Evolutionary conservation across 352 stramenopile species (phyloP).

Genomic region (Aphanomyces euteiches): DNA sequence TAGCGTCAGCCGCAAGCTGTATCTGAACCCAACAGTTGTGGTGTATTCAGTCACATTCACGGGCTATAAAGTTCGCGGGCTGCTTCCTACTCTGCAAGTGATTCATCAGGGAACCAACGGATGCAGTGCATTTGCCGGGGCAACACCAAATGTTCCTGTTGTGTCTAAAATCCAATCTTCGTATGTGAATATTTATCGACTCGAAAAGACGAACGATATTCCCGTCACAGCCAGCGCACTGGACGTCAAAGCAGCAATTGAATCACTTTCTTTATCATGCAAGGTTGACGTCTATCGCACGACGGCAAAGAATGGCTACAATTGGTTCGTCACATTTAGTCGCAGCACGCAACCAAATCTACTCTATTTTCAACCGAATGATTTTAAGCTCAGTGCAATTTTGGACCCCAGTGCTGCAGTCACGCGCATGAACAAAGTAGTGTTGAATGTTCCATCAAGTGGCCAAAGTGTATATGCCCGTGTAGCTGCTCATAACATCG

Average conservation of each 20-base stretch:
- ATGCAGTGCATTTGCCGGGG: conserved; percentile 67
- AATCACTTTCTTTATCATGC: conserved; percentile 82
- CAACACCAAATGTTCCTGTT: conserved; percentile 21
- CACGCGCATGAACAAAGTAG: conserved; percentile 49
- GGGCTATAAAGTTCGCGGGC: conserved; percentile 83
- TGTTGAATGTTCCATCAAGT: conserved; percentile 34
- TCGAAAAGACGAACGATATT: conserved; percentile 87
- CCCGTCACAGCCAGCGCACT: conserved; percentile 84
- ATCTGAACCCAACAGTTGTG: conserved; percentile 48
- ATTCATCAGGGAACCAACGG: conserved; percentile 89
- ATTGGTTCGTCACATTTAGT: conserved; percentile 91
- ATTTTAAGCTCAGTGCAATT: conserved; percentile 44
- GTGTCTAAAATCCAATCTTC: conserved; percentile 50
- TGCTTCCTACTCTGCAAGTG: conserved; percentile 81
- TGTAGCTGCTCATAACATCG: conserved; percentile 53
- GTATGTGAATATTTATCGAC: conserved; percentile 84
- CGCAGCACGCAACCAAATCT: conserved; percentile 24
- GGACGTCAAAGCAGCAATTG: conserved; percentile 91
- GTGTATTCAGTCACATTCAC: conserved; percentile 92
- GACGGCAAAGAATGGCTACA: conserved; percentile 82
- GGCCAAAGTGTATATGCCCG: conserved; percentile 59
- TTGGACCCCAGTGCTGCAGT: conserved; percentile 47
- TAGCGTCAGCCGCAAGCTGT: conserved; percentile 51
- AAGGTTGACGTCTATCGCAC: conserved; percentile 84
- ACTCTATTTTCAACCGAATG: conserved; percentile 44